Percentiles rank a stretch among this genome's conserved stretches.
Evolutionary conservation across 2,329 filamentous ascomycete genomes (phyloP).

Genomic region (Talaromyces sp.): DNA sequence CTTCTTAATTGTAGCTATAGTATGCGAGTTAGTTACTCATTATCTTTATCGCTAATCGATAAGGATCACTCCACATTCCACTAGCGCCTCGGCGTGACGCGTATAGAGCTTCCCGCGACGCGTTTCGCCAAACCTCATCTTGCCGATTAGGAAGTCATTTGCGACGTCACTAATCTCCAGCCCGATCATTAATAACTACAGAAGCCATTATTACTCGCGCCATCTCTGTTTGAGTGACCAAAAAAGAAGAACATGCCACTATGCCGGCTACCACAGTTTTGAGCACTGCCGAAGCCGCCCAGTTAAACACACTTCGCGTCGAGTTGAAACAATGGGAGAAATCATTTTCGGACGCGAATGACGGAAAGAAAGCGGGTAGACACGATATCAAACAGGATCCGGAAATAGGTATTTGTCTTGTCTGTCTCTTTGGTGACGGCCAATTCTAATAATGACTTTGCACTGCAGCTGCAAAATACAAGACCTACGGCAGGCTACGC

Average conservation of each 20-base stretch:
- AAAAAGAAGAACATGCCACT: not conserved
- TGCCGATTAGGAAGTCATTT: not conserved
- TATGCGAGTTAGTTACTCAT: not conserved
- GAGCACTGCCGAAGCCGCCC: slow-evolving; percentile 21
- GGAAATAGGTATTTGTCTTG: slow-evolving; percentile 34
- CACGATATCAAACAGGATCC: slow-evolving; percentile 45
- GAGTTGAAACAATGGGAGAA: slow-evolving; percentile 47
- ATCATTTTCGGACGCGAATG: slow-evolving; percentile 38
- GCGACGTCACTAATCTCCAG: not conserved
- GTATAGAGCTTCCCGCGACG: not conserved
- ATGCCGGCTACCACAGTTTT: slow-evolving; percentile 24
- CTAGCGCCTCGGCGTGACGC: not conserved
- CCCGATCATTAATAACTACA: not conserved
- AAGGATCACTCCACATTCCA: not conserved
- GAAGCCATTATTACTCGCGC: not conserved
- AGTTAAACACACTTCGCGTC: slow-evolving; percentile 33
- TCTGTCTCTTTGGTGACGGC: not conserved
- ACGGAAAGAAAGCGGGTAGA: slow-evolving; percentile 41
- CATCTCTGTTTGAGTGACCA: not conserved
- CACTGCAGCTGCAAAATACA: slow-evolving; percentile 43
- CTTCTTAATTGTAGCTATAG: not conserved
- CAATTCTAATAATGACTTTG: not conserved
- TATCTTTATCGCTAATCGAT: not conserved
- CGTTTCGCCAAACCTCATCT: not conserved
- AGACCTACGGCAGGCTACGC: slow-evolving; percentile 42